phyloP scores from a whole-genome alignment of 73 alveolate species.

The Paramecium bursaria region DNA sequence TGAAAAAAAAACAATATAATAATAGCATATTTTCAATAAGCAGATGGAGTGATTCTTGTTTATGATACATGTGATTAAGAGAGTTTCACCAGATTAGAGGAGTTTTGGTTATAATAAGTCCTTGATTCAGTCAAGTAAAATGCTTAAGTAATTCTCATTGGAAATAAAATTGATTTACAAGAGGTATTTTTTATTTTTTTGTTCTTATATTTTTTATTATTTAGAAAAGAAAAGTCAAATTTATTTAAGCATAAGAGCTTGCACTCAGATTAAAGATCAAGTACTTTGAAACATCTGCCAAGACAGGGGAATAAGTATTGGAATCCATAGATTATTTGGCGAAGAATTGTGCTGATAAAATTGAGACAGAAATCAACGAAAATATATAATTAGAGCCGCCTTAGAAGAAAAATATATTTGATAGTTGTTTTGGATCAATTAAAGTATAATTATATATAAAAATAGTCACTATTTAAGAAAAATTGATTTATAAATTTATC shows the following conservation, averaged over 20 bases:
- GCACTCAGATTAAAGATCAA: conserved; percentile 2
- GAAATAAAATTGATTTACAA: conserved; percentile 25
- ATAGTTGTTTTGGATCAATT: no score
- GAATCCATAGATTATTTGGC: conserved; percentile 23
- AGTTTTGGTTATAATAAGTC: conserved; percentile 44
- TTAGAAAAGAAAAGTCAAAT: conserved; percentile 56
- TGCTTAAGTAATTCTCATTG: conserved; percentile 35
- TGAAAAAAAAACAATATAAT: not conserved
- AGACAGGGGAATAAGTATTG: conserved; percentile 53
- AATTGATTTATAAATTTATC: no score
- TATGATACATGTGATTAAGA: conserved; percentile 50
- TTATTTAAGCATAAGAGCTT: conserved; percentile 22
- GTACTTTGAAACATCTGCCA: conserved; percentile 54
- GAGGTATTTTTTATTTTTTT: conserved; percentile 31
- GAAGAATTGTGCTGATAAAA: conserved; percentile 4
- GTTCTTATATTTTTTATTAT: not conserved
- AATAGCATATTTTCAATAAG: conserved; percentile 28
- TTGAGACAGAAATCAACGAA: conserved; percentile 51
- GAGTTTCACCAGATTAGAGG: conserved; percentile 21
- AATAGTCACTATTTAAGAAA: no score
- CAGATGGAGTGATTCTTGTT: conserved; percentile 58
- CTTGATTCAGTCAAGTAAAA: conserved; percentile 9
- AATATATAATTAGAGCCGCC: no score
- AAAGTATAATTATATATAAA: no score
- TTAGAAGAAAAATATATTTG: no score